Evolutionary conservation across 129 eudicot genomes (phyloP), one percentile per base, ranked within the genome.

Genomic region (Escallonia herrerae): DNA sequence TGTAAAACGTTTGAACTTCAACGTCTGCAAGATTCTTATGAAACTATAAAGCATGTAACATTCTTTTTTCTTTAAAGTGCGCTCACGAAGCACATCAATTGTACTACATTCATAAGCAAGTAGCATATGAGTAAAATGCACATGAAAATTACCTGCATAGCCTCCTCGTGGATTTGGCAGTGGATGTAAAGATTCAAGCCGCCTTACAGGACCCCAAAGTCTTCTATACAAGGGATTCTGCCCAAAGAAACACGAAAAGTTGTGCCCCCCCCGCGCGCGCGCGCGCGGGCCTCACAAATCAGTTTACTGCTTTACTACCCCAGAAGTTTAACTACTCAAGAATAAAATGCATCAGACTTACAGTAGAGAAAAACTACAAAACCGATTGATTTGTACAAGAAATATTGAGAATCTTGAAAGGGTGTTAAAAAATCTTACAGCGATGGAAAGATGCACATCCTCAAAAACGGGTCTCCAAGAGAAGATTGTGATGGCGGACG

Each of bases 141-240:
- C 33, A 22, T 1, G 33, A 0, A 0, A 22, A 22, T 78, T 76
- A 94, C 99, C 99, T 78, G 86, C 80, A 80, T 94, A 89, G 15
- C 76, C 68, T 70, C 76, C 83, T 78, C 88, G 74, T 15, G 97
- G 95, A 77, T 84, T 94, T 41, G 97, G 90, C 76, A 77, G 81
- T 4, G 99, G 96, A 62, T 89, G 89, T 72, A 94, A 60, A 60
- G 83, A 78, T 74, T 84, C 87, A 74, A 94, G 86, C 59, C 75
- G 81, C 83, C 79, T 82, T 60, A 94, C 87, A 39, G 99, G 95
- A 14, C 95, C 99, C 99, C 99, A 94, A 44, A 89, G 82, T 81
- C 99, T 89, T 82, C 87, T 84, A 73, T 79, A 54, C 65, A 80
- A 51, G 70, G 87, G 78, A 80, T 72, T 74, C 99, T 94, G 93